These are phyloP conservation scores for Solanum tarijense DNA, from an alignment of 257 asterid genomes.

Conservation along the genomic window DNA sequence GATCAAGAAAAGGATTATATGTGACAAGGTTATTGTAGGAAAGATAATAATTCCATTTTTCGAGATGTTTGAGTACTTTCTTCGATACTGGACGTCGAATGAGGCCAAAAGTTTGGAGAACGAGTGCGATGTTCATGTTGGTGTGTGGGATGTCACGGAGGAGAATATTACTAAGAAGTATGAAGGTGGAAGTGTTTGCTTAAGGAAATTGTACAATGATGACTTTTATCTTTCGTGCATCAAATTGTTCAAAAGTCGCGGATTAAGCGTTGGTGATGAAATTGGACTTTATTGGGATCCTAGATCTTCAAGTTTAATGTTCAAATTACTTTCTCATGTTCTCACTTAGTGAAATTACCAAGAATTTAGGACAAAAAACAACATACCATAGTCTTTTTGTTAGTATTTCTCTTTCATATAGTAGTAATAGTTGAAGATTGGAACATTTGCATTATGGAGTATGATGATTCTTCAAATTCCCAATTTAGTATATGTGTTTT, in stretches of 20 bases:
- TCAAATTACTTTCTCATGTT: not conserved
- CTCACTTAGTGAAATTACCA: not conserved
- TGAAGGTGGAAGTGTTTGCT: slow-evolving; percentile 1
- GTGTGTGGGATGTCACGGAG: slow-evolving; percentile 37
- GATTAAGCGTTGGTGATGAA: slow-evolving; percentile 15
- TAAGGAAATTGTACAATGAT: slow-evolving; percentile 18
- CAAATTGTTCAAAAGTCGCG: slow-evolving; percentile 22
- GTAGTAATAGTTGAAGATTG: too few species aligned
- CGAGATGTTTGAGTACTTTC: slow-evolving; percentile 21
- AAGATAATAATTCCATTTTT: not conserved
- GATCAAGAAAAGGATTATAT: slow-evolving; percentile 13
- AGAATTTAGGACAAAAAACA: not conserved
- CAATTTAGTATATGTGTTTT: too few species aligned
- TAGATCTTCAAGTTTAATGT: not conserved
- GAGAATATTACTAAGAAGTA: slow-evolving; percentile 16
- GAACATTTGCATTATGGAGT: too few species aligned
- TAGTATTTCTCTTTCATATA: not conserved
- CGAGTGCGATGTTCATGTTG: slow-evolving; percentile 15
- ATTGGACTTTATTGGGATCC: not conserved
- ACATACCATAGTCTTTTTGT: not conserved
- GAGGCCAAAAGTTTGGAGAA: slow-evolving; percentile 18
- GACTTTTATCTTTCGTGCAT: slow-evolving; percentile 18
- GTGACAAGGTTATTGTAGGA: not conserved
- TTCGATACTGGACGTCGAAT: slow-evolving; percentile 33
- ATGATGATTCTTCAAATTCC: too few species aligned